Conservation (phyloP, 2,329 filamentous ascomycete genomes). For the Cercospora zeae-maydis region DNA sequence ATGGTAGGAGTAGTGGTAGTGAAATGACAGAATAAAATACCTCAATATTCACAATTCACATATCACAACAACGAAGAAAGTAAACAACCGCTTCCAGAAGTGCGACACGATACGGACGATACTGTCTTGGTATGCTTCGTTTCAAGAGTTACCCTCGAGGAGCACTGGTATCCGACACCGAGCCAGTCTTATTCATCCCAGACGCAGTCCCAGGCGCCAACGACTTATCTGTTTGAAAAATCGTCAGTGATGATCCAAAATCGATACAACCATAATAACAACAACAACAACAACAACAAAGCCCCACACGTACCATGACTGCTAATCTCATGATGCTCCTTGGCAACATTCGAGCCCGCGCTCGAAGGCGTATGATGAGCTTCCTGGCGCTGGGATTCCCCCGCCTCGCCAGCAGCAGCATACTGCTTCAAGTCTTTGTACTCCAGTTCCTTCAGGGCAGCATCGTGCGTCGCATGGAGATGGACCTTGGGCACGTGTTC, state of each 20-base stretch:
- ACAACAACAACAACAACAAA: background rate
- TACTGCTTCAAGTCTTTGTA: constrained; percentile 22
- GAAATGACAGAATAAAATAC: too few species aligned
- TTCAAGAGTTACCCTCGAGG: constrained; percentile 10
- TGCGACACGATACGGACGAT: background rate
- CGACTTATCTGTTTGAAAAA: background rate
- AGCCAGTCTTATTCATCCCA: constrained; percentile 10
- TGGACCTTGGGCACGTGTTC: constrained; percentile 19
- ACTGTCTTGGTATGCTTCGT: background rate
- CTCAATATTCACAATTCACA: too few species aligned
- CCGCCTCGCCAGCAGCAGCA: constrained; percentile 21
- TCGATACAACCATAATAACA: background rate
- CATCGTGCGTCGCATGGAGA: constrained; percentile 20
- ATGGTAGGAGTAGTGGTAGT: background rate
- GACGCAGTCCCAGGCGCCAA: constrained; percentile 19
- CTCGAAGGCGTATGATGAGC: constrained; percentile 17
- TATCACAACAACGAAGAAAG: too few species aligned
- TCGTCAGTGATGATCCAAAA: background rate
- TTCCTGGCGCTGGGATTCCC: constrained; percentile 17
- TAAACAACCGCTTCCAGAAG: background rate
- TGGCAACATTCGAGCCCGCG: constrained; percentile 11
- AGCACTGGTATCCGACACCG: constrained; percentile 9
- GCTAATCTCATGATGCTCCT: constrained; percentile 23
- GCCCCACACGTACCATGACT: constrained; percentile 9
- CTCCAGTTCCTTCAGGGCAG: constrained; percentile 17